A percentile compares a stretch with the other conserved stretches of the same genome.
phyloP scores from a whole-genome alignment of 2,329 filamentous ascomycete species.

The Neocucurbitaria cava region DNA sequence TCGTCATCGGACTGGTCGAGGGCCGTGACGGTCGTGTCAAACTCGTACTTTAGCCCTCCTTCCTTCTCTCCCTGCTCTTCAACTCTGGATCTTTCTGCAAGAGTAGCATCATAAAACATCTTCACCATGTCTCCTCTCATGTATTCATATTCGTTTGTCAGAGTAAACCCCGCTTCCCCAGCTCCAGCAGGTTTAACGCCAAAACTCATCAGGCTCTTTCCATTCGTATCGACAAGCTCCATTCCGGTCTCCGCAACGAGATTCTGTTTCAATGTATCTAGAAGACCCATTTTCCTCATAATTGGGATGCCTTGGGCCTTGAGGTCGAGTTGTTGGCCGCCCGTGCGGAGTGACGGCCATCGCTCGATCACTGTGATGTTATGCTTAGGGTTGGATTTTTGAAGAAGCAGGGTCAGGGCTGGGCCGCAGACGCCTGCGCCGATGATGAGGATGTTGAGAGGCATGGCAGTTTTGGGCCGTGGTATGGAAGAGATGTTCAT shows the following conservation, averaged over 20 bases:
- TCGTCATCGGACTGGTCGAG: constrained; percentile 17
- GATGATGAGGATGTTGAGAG: constrained; percentile 37
- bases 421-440: constrained; percentile 38
- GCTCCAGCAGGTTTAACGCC: constrained; percentile 50
- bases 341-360: constrained; percentile 50
- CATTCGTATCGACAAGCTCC: constrained; percentile 39
- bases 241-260: constrained; percentile 50
- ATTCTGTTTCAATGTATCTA: constrained; percentile 39
- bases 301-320: constrained; percentile 52
- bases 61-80: constrained; percentile 7
- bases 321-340: constrained; percentile 57
- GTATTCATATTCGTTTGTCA: constrained; percentile 41
- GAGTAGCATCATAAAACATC: constrained; percentile 34
- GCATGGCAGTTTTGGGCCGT: constrained; percentile 5
- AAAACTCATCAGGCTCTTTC: constrained; percentile 22
- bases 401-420: constrained; percentile 60
- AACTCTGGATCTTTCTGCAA: constrained; percentile 22
- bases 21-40: constrained; percentile 19
- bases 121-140: constrained; percentile 42
- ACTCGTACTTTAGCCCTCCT: constrained; percentile 17
- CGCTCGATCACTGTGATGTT: constrained; percentile 54
- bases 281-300: constrained; percentile 50
- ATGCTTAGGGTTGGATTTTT: constrained; percentile 47
- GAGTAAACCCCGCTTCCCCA: constrained; percentile 26
- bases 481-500: constrained; percentile 1